These are phyloP conservation scores for Canna indica DNA, from an alignment of 176 grass and related monocot species.

Conservation along the genomic window DNA sequence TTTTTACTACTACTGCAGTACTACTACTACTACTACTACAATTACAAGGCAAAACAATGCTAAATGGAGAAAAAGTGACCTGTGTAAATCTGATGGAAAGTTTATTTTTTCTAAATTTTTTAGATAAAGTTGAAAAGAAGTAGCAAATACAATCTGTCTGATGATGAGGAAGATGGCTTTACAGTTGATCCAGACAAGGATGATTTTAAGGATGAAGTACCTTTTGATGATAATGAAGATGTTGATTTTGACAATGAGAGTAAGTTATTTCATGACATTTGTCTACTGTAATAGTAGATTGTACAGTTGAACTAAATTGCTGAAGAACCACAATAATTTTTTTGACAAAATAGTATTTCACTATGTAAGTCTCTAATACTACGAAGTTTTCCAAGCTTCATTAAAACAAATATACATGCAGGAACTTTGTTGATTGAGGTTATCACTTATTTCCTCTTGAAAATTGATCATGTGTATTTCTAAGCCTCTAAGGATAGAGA, in stretches of 20 bases:
- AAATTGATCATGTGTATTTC: neutral
- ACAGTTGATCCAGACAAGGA: slow-evolving; percentile 34
- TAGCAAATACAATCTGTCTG: slow-evolving; percentile 85
- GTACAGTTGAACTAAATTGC: neutral
- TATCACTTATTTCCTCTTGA: neutral
- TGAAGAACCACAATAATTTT: neutral
- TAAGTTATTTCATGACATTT: neutral
- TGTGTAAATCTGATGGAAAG: slow-evolving; percentile 7
- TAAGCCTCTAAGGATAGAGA: neutral
- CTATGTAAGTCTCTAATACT: no score
- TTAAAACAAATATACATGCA: neutral
- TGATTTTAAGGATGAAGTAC: slow-evolving; percentile 90
- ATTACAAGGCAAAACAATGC: no score
- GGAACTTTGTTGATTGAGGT: neutral
- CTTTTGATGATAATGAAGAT: slow-evolving; percentile 51
- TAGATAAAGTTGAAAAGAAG: slow-evolving; percentile 68
- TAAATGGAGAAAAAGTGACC: neutral
- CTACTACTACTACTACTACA: no score
- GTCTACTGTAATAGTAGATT: neutral
- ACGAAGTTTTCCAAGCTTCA: neutral
- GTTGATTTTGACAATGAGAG: slow-evolving; percentile 9
- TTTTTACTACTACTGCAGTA: neutral
- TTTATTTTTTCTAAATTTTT: slow-evolving; percentile 16
- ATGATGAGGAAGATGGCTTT: slow-evolving; percentile 51
- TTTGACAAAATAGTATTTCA: neutral